Evolutionary conservation across 495 filamentous ascomycete genomes (phyloP), one percentile per base, ranked within the genome.

Genomic region (Aspergillus indologenus): DNA sequence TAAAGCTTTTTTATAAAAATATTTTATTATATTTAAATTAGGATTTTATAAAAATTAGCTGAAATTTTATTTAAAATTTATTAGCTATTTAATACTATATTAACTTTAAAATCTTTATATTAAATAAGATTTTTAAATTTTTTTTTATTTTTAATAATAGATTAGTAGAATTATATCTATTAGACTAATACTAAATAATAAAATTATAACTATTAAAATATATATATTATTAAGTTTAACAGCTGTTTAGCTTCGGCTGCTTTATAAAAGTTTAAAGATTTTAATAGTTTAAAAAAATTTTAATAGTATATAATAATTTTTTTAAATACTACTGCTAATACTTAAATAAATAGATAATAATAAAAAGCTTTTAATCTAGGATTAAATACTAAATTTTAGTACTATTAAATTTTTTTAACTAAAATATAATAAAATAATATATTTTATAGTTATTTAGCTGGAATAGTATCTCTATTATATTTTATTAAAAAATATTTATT

Each of bases 341-440:
- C 34, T 52, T 34, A 22, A 19, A 40, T 19, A 17, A 26, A 5
- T 57, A 57, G 26, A 57, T 46, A 46, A 56, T 56, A 29, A n/a
- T 15, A 24, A 56, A 31, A 9, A 56, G 17, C 15, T 56, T 22
- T 31, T 56, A 24, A 56, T 56, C 22, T 31, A 19, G 26, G 40
- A 17, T 48, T 24, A 29, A 3, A 54, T 54, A 54, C 8, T 45
- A 43, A 20, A 21, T 22, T 22, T 54, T 40, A 21, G 15, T 22
- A 43, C 8, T n/a, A n/a, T 22, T 21, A 40, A 42, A 42, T 17
- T 45, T 54, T 14, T 44, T 12, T 5, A 31, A 56, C 4, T n/a
- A 48, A 19, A 44, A 47, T 15, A 17, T 29, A 56, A 44, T n/a
- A 18, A 18, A 26, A 48, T 57, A 48, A 9, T 48, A 21, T 46